Base-by-base conservation (phyloP, 805 yeast species). In the Candida ortonii region DNA sequence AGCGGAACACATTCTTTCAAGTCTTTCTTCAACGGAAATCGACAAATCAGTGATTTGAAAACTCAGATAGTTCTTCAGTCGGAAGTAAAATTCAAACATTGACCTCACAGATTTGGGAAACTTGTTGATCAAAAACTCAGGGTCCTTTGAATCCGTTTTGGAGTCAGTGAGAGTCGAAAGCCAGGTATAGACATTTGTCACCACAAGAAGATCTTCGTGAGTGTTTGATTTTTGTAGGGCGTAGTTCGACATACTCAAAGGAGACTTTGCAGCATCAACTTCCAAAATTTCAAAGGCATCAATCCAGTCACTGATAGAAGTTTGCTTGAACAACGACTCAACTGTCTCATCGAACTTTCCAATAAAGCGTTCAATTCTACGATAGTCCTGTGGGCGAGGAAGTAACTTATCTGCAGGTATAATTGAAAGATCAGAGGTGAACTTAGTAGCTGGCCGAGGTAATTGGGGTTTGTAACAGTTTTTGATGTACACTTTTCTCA, bases 251-350 rank as follows among this genome's bases (percentile, higher is more conserved):
- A 87, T 62, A 7, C 80, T 71, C 8, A 74, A 61, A 21, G 72
- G 55, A 0, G 79, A 69, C 30, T 71, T 77, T 15, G 76, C 74
- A 16, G 80, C 74, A 39, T 82, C 80, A 20, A 74, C 64, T 53
- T 89, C 96, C 28, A 90, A 59, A 1, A 80, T 61, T 50, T 86
- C 90, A 54, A 76, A 84, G 3, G 81, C 73, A 36, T 72, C 71
- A 33, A 86, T 66, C 96, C 97, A 90, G 48, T 89, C 95, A 40
- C 73, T 74, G 9, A 77, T 57, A 9, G 76, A 70, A 21, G 82
- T 70, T 8, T 76, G 70, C 17, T 62, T 65, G 52, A 81, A 78
- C 20, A 81, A 66, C 3, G 73, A 70, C 2, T 72, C 64, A 17
- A 84, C 69, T 6, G 85, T 63, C 12, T 67, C 64, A 58, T 89